Evolutionary conservation across 257 asterid species (phyloP), one percentile per base, ranked within the genome.

Genomic region (Cruciata laevipes): DNA sequence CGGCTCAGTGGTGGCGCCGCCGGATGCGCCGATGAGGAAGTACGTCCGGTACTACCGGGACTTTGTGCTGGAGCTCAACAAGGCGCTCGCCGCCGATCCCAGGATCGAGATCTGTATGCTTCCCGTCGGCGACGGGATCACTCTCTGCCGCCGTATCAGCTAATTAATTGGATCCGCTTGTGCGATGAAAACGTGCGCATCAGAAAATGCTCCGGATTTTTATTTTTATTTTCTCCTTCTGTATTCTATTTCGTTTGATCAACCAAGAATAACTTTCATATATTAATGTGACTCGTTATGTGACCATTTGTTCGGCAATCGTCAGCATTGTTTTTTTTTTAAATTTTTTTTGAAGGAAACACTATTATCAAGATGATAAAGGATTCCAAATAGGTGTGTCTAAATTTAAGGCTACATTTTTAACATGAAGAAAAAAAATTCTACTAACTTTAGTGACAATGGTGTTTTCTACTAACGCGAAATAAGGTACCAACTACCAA

Each of bases 101-200:
- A 88, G 97, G 85, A 81, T 91, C 25, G 97, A 91, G 87, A 86
- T 91, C 42, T 88, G 95, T 69, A 90, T 88, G 84, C 85, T 91
- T 27, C 97, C 97, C 0, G 91, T 91, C n/a, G 97, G 97, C 8
- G 97, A 91, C 75, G 97, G 97, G 49, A 82, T 91, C 58, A 91
- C 97, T 80, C 79, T 91, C 76, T 91, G 97, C 82, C 96, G 97
- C 71, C 95, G 97, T 7, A 14, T 86, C 83, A 83, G 76, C 82
- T 90, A 76, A 68, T 25, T 33, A 0, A 12, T 42, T 42, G 51
- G 17, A 42, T 47, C 20, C 55, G 20, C n/a, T 42, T 42, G 55
- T 14, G 51, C 13, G 13, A 42, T 42, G 11, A 42, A 42, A 42
- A 42, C 17, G 51, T 42, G 51, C 51, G 1, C 38, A 35, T 35